phyloP scores from a whole-genome alignment of 768 basidiomycete species.

The Rhodotorula kratochvilovae region DNA sequence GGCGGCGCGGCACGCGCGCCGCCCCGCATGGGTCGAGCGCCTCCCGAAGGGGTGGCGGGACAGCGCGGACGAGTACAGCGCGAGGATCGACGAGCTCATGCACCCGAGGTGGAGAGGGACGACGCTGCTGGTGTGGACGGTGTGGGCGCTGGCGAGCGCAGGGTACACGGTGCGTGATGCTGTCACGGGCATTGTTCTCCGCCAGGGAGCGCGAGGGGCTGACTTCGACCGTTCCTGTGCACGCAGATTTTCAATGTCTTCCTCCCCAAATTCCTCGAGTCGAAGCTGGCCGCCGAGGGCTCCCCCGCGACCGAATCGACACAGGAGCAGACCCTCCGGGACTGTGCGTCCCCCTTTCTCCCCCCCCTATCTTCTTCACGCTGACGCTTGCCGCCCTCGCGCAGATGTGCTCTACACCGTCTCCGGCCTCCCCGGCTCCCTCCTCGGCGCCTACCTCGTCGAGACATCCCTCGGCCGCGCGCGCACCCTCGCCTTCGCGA shows the following conservation, averaged over 20 bases:
- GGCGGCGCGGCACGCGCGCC: not conserved
- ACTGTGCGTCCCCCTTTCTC: no score
- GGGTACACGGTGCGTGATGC: slow-evolving; percentile 52
- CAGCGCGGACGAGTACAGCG: slow-evolving; percentile 60
- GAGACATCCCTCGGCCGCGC: slow-evolving; percentile 61
- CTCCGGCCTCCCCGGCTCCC: slow-evolving; percentile 34
- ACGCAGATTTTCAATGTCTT: no score
- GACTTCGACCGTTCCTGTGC: no score
- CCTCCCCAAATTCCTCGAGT: no score
- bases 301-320: no score
- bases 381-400: no score
- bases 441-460: slow-evolving; percentile 83
- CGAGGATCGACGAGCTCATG: slow-evolving; percentile 65
- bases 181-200: no score
- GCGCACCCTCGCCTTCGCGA: slow-evolving; percentile 68
- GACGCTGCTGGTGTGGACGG: slow-evolving; percentile 71
- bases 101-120: slow-evolving; percentile 69
- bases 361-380: no score
- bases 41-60: not conserved
- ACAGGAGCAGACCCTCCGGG: no score
- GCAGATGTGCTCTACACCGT: no score
- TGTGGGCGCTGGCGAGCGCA: slow-evolving; percentile 71
- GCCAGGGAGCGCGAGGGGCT: no score
- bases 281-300: no score
- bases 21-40: slow-evolving; percentile 6